A percentile compares a stretch with the other conserved stretches of the same genome.
phyloP scores from a whole-genome alignment of 2,329 filamentous ascomycete species.

The Talaromyces sp. region DNA sequence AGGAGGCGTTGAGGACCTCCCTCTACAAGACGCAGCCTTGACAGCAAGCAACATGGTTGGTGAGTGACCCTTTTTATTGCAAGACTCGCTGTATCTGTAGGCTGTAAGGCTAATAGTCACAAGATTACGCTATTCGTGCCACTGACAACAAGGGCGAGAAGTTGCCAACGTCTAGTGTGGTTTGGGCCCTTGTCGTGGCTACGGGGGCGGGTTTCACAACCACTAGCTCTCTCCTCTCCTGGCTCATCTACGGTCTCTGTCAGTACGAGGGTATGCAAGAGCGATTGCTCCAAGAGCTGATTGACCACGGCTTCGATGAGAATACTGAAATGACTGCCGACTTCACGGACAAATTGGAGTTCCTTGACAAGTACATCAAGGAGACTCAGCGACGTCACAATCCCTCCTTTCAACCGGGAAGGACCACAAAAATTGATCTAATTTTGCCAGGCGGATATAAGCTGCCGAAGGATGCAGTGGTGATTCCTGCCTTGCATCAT shows the following conservation, averaged over 20 bases:
- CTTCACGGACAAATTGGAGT: conserved; percentile 27
- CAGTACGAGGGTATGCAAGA: conserved; percentile 57
- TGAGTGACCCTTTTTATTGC: conserved; percentile 27
- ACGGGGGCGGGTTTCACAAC: conserved; percentile 61
- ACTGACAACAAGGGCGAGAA: conserved; percentile 7
- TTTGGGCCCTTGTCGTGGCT: conserved; percentile 40
- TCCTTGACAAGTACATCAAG: conserved; percentile 58
- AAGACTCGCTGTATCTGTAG: too few species aligned
- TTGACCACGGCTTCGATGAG: conserved; percentile 49
- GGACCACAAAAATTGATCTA: conserved; percentile 55
- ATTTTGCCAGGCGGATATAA: conserved; percentile 60
- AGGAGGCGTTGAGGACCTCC: conserved; percentile 29
- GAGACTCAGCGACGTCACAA: conserved; percentile 60
- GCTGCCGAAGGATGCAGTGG: conserved; percentile 50
- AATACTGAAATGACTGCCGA: conserved; percentile 49
- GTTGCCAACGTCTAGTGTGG: not conserved
- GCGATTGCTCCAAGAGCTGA: conserved; percentile 55
- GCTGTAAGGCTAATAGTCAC: conserved; percentile 15
- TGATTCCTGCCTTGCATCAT: conserved; percentile 51
- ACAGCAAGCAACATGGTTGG: conserved; percentile 35
- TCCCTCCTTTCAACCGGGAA: conserved; percentile 59
- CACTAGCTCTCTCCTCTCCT: conserved; percentile 57
- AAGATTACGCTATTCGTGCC: conserved; percentile 3
- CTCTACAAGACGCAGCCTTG: conserved; percentile 47
- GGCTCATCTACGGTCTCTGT: conserved; percentile 55